Evolutionary conservation across 129 eudicot genomes (phyloP).

Genomic region (Flaveria linearis): DNA sequence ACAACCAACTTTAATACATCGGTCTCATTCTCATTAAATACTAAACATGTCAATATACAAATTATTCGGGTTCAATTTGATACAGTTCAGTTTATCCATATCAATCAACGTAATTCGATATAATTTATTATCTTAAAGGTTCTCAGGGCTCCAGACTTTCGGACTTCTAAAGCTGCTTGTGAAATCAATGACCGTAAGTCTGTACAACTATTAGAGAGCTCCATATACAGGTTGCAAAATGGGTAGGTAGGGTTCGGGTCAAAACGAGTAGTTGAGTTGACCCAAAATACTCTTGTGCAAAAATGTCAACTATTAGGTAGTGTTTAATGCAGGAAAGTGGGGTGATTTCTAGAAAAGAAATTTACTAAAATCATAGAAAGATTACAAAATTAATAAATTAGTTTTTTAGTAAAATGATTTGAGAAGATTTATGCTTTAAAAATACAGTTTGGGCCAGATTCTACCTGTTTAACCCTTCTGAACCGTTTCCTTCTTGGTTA

Average conservation of each 20-base stretch:
- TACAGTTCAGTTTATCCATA: too few species aligned
- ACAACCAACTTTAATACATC: not conserved
- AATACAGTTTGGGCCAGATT: not conserved
- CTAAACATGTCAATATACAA: not conserved
- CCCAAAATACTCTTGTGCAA: not conserved
- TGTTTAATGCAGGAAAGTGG: not conserved
- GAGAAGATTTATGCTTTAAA: not conserved
- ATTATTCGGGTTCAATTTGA: not conserved
- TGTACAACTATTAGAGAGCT: not conserved
- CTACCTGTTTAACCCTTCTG: not conserved
- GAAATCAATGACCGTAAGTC: slow-evolving; percentile 66
- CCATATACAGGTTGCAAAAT: not conserved
- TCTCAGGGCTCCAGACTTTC: slow-evolving; percentile 71
- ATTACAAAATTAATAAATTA: too few species aligned
- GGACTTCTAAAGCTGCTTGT: slow-evolving; percentile 66
- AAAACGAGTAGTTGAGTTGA: not conserved
- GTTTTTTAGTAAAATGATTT: not conserved
- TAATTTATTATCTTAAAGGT: slow-evolving; percentile 50
- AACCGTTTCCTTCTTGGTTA: not conserved
- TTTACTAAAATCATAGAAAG: not conserved
- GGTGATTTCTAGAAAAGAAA: not conserved
- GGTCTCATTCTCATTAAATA: not conserved
- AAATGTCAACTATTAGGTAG: not conserved
- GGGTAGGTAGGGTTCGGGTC: slow-evolving; percentile 9
- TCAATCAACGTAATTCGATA: not conserved